Base-by-base conservation (phyloP, 768 basidiomycete species). In the Solioccasus polychromus region DNA sequence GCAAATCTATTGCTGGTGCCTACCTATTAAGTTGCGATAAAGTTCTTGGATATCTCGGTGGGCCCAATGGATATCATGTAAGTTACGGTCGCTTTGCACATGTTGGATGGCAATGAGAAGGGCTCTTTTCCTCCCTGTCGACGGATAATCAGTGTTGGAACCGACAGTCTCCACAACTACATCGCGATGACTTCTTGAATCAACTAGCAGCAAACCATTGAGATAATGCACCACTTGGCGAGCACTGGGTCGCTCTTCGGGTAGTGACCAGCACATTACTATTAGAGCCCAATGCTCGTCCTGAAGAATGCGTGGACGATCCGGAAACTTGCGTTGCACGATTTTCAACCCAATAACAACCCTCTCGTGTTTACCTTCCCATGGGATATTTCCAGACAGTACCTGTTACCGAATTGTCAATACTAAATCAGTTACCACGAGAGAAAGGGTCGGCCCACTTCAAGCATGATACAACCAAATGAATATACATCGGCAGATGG, bases 401-500 rank as follows among this genome's bases (percentile, higher is more conserved):
- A 53, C 52, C 52, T 53, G 17, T 17, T 3, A 31, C 11, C 30
- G 11, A 31, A 15, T 15, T 5, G n/a, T 4, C 11, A 9, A 12
- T 11, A 53, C 52, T 11, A 48, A 29, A 8, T 54, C n/a, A n/a
- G n/a, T n/a, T n/a, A n/a, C n/a, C n/a, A n/a, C n/a, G n/a, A n/a
- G n/a, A n/a, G n/a, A n/a, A n/a, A n/a, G n/a, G n/a, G n/a, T n/a
- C n/a, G n/a, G n/a, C n/a, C n/a, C n/a, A n/a, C n/a, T n/a, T n/a
- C n/a, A 30, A 8, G 46, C 52, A 12, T 48, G n/a, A n/a, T 53
- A 10, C 52, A 53, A 10, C 52, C 52, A 1, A 53, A 42, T 12
- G 52, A 53, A 30, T 41, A 53, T 26, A 53, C 39, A 15, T 53
- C 52, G n/a, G n/a, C n/a, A n/a, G n/a, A n/a, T n/a, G n/a, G n/a